Evolutionary conservation across 2,329 filamentous ascomycete species (phyloP), one percentile per base, ranked within the genome.

Genomic region (Pseudopithomyces maydicus): DNA sequence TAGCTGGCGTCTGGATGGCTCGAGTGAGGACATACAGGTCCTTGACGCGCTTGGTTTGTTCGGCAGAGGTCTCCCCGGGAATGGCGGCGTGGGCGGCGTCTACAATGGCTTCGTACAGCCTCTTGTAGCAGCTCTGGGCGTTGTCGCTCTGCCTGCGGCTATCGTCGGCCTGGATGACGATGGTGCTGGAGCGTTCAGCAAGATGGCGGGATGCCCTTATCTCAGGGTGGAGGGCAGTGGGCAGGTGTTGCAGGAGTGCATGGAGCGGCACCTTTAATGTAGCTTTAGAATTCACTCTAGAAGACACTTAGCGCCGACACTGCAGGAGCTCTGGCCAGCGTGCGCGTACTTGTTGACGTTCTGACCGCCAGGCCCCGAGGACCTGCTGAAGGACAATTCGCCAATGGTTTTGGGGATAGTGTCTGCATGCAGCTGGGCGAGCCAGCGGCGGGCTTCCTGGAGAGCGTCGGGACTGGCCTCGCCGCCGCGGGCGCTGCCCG

Each of bases 281-380:
- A 55, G 85, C 86, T 77, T 89, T 89, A 35, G 86, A 87, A 69
- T 86, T 88, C 61, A 88, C 83, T 79, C 86, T 88, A 55, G 45
- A 32, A 54, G 15, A 38, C 6, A 50, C 10, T 66, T 58, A 67
- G 58, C 54, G 53, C 23, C 53, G 39, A 47, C 39, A 19, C 48
- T 44, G 49, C 39, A 14, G 43, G 42, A 52, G 48, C 43, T 52
- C 17, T 20, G 17, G 29, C 43, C 39, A 58, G 52, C 52, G 43
- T 41, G 38, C 12, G 33, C 65, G 59, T 66, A 88, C 86, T 89
- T 89, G 75, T 89, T 89, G 55, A 89, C 86, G 76, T 89, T 88
- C 72, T 89, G 86, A 11, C 86, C 86, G 49, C 86, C 86, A 17
- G 86, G 86, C 3, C 86, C 86, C 51, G 85, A 86, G 2, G 86